Conservation (phyloP, 2,329 filamentous ascomycete species). For the Talaromyces islandicus region DNA sequence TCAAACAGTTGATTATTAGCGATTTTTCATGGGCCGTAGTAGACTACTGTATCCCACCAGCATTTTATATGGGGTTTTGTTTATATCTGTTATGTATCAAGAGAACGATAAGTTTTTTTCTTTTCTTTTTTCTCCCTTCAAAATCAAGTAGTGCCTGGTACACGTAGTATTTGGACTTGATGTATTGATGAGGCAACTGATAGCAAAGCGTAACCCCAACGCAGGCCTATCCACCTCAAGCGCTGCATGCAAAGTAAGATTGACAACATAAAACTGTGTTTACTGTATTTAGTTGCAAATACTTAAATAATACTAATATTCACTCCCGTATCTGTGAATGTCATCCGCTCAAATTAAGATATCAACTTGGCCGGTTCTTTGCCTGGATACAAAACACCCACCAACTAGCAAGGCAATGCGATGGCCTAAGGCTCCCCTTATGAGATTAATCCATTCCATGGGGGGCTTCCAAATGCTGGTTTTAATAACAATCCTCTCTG, state of each 20-base stretch:
- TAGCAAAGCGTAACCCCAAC: neutral
- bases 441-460: too few species aligned
- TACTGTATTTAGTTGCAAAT: too few species aligned
- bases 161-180: neutral
- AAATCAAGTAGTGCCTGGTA: neutral
- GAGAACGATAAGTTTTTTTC: neutral
- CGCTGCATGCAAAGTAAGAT: neutral
- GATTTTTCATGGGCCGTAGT: neutral
- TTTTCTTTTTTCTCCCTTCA: too few species aligned
- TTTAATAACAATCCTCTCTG: too few species aligned
- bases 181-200: neutral
- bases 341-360: too few species aligned
- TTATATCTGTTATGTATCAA: neutral
- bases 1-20: slow-evolving; percentile 59
- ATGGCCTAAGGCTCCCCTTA: neutral
- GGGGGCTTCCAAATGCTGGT: too few species aligned
- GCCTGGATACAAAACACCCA: too few species aligned
- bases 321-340: neutral
- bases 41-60: neutral
- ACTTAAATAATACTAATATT: neutral
- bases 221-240: neutral
- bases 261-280: too few species aligned
- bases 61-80: neutral
- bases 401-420: neutral
- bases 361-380: too few species aligned